Evolutionary conservation across 768 basidiomycete species (phyloP).

Genomic region (Boletales sp.): DNA sequence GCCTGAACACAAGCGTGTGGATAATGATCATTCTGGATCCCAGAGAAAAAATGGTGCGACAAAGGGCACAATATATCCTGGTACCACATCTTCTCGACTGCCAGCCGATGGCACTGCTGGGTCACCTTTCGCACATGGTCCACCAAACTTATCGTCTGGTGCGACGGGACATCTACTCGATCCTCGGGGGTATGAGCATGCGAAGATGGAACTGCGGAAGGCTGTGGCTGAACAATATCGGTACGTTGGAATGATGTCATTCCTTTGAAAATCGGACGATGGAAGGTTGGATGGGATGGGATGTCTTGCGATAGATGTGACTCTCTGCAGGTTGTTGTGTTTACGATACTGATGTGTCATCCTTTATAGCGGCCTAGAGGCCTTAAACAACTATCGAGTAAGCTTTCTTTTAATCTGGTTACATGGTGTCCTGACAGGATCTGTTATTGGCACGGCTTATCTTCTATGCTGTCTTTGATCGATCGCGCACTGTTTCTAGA

Average conservation of each 20-base stretch:
- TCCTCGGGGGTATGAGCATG: conserved; percentile 78
- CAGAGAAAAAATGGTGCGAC: not conserved
- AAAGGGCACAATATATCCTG: not conserved
- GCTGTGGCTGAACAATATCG: conserved; percentile 84
- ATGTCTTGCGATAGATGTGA: not conserved
- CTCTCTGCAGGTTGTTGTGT: not conserved
- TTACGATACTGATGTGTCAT: conserved; percentile 9
- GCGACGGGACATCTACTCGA: conserved; percentile 32
- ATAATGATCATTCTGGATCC: not conserved
- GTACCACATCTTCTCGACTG: not conserved
- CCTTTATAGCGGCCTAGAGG: conserved; percentile 62
- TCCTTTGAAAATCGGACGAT: not conserved
- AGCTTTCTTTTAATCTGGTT: not conserved
- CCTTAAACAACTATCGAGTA: conserved; percentile 87
- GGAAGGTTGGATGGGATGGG: not conserved
- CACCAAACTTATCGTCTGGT: not conserved
- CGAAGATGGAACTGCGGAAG: conserved; percentile 81
- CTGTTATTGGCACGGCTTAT: not conserved
- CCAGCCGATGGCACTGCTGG: not conserved
- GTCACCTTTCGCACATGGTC: not conserved
- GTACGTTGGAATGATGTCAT: conserved; percentile 31
- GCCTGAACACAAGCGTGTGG: not conserved
- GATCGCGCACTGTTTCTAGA: conserved; percentile 34
- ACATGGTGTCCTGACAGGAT: not conserved
- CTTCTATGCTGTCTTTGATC: not conserved